Evolutionary conservation across 495 filamentous ascomycete genomes (phyloP), one percentile per base, ranked within the genome.

Genomic region (Stereocaulon alpinum): DNA sequence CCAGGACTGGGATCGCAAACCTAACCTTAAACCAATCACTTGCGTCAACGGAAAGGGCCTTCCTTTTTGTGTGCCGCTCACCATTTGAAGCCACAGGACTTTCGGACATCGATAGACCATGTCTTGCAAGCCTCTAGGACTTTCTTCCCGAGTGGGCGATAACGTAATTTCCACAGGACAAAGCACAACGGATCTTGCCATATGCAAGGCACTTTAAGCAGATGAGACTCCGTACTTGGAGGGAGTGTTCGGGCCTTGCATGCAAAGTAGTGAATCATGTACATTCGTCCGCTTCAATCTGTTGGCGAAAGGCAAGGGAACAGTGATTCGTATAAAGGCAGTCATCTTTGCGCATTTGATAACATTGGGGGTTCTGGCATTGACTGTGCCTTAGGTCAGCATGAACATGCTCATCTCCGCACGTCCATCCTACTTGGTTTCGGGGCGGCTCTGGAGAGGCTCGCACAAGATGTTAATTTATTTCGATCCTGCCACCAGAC

Each of bases 31-130:
- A 34, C 52, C 59, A 61, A 61, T 61, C 54, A 56, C 15, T 40
- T 22, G 56, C 44, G 32, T 54, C 42, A 42, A 7, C 27, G 48
- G 40, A 52, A 42, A 48, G 37, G 43, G 32, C 50, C 9, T 50
- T 61, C 59, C 34, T 61, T 34, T 61, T 51, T 29, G 59, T 52
- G 59, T 61, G 59, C 59, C 59, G 59, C 59, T 56, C 24, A 55
- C 34, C 40, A 42, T 24, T 10, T 15, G 29, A 17, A 51, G 45
- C 56, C 7, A 59, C 29, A 9, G 27, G 44, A 41, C 24, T 10
- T 24, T 17, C 40, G 34, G 56, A 47, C 45, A 50, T 43, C 56
- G 37, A 30, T 49, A 40, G 40, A 14, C 45, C 43, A 51, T 27
- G 34, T 40, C 34, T 18, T 12, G 7, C 34, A 3, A 47, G 6